Evolutionary conservation across 2,329 filamentous ascomycete species (phyloP).

Genomic region (Immersiporthe knoxdaviesiana): DNA sequence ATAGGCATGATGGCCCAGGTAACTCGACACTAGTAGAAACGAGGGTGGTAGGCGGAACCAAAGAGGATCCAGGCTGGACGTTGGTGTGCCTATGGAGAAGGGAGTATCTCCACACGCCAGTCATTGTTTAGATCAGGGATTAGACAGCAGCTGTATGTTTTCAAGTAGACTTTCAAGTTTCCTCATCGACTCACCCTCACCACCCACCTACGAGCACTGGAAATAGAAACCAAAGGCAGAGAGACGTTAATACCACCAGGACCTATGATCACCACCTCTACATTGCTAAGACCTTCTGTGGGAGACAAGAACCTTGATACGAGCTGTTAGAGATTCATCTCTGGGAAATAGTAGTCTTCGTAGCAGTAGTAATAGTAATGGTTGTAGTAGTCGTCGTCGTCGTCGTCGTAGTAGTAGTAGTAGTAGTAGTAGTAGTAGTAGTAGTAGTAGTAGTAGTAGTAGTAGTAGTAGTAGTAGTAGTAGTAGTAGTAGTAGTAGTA

Average conservation of each 20-base stretch:
- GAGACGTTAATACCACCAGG: constrained; percentile 14
- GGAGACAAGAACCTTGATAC: neutral
- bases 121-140: constrained; percentile 7
- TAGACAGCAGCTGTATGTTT: constrained; percentile 11
- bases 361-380: neutral
- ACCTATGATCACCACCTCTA: neutral
- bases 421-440: neutral
- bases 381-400: neutral
- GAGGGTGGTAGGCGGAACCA: neutral
- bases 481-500: neutral
- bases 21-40: neutral
- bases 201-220: constrained; percentile 18
- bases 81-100: neutral
- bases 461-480: neutral
- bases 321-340: neutral
- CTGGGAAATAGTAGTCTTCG: neutral
- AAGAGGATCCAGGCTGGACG: neutral
- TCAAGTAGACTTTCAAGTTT: constrained; percentile 8
- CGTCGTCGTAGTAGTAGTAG: neutral
- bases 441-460: neutral
- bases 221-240: constrained; percentile 3
- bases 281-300: neutral
- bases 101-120: neutral
- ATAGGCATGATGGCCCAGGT: neutral
- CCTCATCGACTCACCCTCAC: constrained; percentile 10